Base-by-base conservation (phyloP, 192 early-diverging fungal species). In the Coemansia sp. region DNA sequence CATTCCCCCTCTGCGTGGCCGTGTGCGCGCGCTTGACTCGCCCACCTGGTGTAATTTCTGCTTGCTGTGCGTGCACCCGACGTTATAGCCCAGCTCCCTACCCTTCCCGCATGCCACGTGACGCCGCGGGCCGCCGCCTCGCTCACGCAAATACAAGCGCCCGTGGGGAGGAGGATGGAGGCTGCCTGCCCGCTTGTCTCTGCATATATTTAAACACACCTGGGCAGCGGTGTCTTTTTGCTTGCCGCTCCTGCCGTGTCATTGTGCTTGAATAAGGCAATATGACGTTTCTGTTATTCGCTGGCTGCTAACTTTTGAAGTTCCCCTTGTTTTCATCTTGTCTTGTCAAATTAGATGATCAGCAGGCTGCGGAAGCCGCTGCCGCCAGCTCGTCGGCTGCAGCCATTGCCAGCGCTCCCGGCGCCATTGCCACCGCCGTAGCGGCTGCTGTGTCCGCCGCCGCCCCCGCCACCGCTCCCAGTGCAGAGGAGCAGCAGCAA, bases 171-270 rank as follows among this genome's bases (percentile, higher is more conserved):
- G 23, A 29, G 26, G 39, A 35, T 14, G 30, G 17, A 29, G 18
- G 14, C 25, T 7, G 42, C 42, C 25, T 27, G 15, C 27, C 14
- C 31, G 45, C 11, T 23, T 13, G 15, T 23, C 8, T 18, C 27
- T 67, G 65, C 58, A 60, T 60, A 60, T 60, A 60, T 68, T 68
- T 56, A 46, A 30, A 48, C 43, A 43, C 58, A 37, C 39, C 53
- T 47, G 43, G 25, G 4, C 14, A 15, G 43, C 25, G 25, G 10
- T 30, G 43, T 8, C 26, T 46, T 22, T 8, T 26, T 15, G 43
- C 29, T 8, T 15, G 11, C 18, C 19, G 37, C 37, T 26, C 14
- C 25, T 42, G 19, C 41, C 14, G 25, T 23, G 21, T 21, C 21
- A 9, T 7, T 41, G 39, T 25, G 42, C 25, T 42, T 42, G 41